Conservation (phyloP, 768 basidiomycete species). For the Pholiota molesta region DNA sequence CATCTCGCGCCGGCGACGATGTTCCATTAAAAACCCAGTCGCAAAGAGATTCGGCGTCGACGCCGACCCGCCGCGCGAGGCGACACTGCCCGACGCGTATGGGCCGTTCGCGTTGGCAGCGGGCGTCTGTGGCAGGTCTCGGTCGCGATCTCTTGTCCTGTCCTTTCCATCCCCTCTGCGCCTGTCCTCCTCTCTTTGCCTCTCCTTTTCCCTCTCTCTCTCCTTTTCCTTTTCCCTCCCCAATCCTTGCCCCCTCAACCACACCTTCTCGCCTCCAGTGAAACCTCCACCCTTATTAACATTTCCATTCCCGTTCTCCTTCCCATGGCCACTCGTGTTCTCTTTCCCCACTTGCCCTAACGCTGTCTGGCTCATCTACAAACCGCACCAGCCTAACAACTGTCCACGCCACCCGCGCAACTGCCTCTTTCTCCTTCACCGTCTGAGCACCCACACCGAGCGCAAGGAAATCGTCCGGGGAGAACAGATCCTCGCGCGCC, state of each 20-base stretch:
- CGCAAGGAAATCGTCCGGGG: conserved; percentile 68
- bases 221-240: conserved; percentile 11
- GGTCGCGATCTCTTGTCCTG: background rate
- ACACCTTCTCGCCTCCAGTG: conserved; percentile 14
- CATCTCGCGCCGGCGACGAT: conserved; percentile 16
- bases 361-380: conserved; percentile 55
- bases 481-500: conserved; percentile 63
- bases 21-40: conserved; percentile 37
- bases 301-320: conserved; percentile 2
- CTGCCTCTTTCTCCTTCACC: conserved; percentile 35
- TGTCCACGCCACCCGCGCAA: conserved; percentile 76
- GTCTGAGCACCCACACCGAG: conserved; percentile 40
- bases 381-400: conserved; percentile 68
- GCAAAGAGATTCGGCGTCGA: conserved; percentile 63
- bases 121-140: conserved; percentile 3
- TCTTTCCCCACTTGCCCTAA: conserved; percentile 42
- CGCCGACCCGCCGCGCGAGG: conserved; percentile 47
- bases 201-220: conserved; percentile 14
- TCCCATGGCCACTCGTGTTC: background rate
- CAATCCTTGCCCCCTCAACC: conserved; percentile 11
- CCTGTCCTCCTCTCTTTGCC: conserved; percentile 16
- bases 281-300: conserved; percentile 3
- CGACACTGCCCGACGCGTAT: conserved; percentile 8
- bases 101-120: background rate
- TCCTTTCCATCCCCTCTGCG: background rate